Percentiles rank a stretch among this genome's conserved stretches.
Evolutionary conservation across 345 rosid genomes (phyloP).

Genomic region (Syzygium jambos): DNA sequence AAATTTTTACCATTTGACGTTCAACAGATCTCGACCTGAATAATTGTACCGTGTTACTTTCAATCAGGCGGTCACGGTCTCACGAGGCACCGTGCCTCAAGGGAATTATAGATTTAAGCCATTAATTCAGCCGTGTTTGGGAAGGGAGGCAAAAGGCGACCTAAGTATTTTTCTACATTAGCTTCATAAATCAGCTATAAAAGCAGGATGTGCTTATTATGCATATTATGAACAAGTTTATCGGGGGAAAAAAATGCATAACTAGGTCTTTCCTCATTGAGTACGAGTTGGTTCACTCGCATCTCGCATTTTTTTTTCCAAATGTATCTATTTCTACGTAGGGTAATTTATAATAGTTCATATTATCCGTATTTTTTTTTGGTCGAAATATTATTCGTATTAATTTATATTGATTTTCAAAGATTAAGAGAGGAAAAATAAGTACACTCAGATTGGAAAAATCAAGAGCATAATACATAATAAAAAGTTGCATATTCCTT

Average conservation of each 20-base stretch:
- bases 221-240: background rate
- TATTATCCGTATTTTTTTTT: too few species aligned
- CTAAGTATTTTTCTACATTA: background rate
- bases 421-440: too few species aligned
- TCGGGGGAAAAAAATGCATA: background rate
- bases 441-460: too few species aligned
- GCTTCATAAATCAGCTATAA: background rate
- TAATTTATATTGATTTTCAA: too few species aligned
- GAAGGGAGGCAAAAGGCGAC: background rate
- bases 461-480: too few species aligned
- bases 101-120: background rate
- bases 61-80: background rate
- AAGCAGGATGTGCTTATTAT: background rate
- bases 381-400: too few species aligned
- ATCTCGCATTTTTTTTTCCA: background rate
- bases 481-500: too few species aligned
- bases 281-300: background rate
- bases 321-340: too few species aligned
- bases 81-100: background rate
- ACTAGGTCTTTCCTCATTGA: background rate
- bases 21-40: background rate
- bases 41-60: background rate
- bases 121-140: background rate
- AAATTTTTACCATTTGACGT: background rate
- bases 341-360: too few species aligned